Base-by-base conservation (phyloP, 2,329 filamentous ascomycete species). In the Botryotinia globosa region DNA sequence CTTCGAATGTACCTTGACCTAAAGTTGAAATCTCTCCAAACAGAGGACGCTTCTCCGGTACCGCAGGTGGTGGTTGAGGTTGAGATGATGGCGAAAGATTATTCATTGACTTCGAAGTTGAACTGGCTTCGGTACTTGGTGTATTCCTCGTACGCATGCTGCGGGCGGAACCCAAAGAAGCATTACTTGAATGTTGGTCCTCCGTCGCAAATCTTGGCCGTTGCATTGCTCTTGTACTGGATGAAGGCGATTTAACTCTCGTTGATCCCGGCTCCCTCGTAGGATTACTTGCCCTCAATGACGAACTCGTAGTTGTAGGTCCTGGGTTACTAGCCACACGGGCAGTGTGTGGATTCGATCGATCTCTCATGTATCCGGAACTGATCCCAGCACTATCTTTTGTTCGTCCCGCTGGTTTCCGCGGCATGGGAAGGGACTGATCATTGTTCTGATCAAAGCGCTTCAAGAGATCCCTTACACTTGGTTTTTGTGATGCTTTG, bases 381-480 rank as follows among this genome's bases (percentile, higher is more conserved):
- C 14, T 48, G 37, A 69, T 72, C 66, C 58, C 73, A 20, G 65
- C 51, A 66, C 70, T 61, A 58, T 77, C 74, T 72, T 75, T 77
- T 25, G 77, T 72, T 64, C 77, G 75, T 45, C 73, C 68, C 10
- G 69, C 63, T 20, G 77, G 75, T 59, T 77, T 77, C 39, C 74
- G 76, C 37, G 69, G 65, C 14, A 84, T 37, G 81, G 82, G 66
- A 83, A 77, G 74, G 83, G 83, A 51, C 79, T 84, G 48, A 42
- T 77, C 76, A 71, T 77, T 84, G 76, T 86, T 89, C 79, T 90
- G 89, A 81, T 95, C 92, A 82, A 95, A 96, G 71, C 88, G 90
- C 81, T 91, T 93, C 78, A 92, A 90, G 75, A 96, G 85, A 79
- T 96, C 92, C 82, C 91, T 93, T 77, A 96, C 92, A 74, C 91